phyloP scores from a whole-genome alignment of 2,329 filamentous ascomycete genomes.

The Colletotrichum destructivum region DNA sequence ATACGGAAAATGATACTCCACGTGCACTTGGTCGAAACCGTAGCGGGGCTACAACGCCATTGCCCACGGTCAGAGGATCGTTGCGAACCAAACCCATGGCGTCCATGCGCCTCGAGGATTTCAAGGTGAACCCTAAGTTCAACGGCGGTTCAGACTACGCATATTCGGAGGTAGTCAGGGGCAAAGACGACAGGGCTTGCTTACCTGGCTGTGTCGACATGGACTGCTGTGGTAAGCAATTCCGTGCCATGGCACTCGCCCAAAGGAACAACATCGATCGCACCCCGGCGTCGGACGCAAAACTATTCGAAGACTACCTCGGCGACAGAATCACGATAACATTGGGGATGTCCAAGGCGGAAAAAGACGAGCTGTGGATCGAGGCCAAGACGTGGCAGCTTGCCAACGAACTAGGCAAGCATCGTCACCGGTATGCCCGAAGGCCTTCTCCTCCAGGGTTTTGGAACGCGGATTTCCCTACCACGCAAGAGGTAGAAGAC shows the following conservation, averaged over 20 bases:
- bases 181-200: slow-evolving; percentile 77
- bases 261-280: slow-evolving; percentile 60
- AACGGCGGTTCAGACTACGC: slow-evolving; percentile 82
- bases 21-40: slow-evolving; percentile 11
- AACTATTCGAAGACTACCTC: slow-evolving; percentile 69
- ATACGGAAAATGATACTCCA: slow-evolving; percentile 16
- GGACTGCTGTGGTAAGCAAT: slow-evolving; percentile 82
- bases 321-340: slow-evolving; percentile 73
- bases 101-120: slow-evolving; percentile 77
- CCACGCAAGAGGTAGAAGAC: slow-evolving; percentile 82
- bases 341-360: slow-evolving; percentile 69
- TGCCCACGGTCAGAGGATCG: slow-evolving; percentile 46
- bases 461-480: slow-evolving; percentile 92
- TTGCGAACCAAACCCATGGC: slow-evolving; percentile 72
- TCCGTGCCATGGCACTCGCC: slow-evolving; percentile 75
- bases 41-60: slow-evolving; percentile 23
- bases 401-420: slow-evolving; percentile 82
- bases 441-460: slow-evolving; percentile 85
- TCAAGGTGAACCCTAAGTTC: slow-evolving; percentile 82
- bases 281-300: slow-evolving; percentile 59
- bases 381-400: slow-evolving; percentile 82
- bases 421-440: slow-evolving; percentile 81
- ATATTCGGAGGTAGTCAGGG: slow-evolving; percentile 81
- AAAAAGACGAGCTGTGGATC: slow-evolving; percentile 78
- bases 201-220: slow-evolving; percentile 82